Base-by-base conservation (phyloP, 2,329 filamentous ascomycete species). In the Teratosphaeria zuluensis region DNA sequence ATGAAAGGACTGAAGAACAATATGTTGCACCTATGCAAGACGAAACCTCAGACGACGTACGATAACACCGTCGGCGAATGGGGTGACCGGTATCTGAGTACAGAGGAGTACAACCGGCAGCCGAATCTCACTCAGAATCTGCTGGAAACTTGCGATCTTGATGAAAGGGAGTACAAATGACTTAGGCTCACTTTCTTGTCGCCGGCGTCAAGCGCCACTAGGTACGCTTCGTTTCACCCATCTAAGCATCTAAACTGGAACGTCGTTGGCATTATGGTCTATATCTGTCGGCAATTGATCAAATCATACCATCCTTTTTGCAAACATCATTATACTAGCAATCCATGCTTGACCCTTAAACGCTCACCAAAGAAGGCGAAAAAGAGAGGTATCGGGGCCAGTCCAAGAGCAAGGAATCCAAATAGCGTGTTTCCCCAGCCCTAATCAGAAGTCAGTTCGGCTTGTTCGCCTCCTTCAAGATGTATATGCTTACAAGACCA, bases 351-450 rank as follows among this genome's bases (percentile, higher is more conserved):
- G 6, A 52, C 46, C 32, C 56, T 30, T 21, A 58, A 24, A 38
- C 68, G 65, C 68, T 80, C 77, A 1, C 79, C 80, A 64, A 76
- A 78, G 9, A 64, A 66, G 53, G 71, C 74, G 60, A 80, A 77
- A 0, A 78, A 24, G 28, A 76, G 67, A 1, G 77, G 77, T 19
- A 80, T 71, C 0, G 78, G 77, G 8, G 74, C 70, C 57, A 80
- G 64, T 0, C 71, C 75, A 7, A 80, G 51, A 0, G 76, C 73
- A 54, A 83, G 73, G 58, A 84, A 83, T 0, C 73, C 82, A 6
- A 84, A 66, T 54, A 84, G 57, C 12, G 74, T 78, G 62, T 83
- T 84, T 0, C 84, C 85, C 72, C 84, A 85, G 0, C 84, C 84
- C 42, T 48, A n/a, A 7, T 19, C 19, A 48, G n/a, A 21, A 48